Evolutionary conservation across 495 filamentous ascomycete species (phyloP), one percentile per base, ranked within the genome.

Genomic region (Bathelium albidoporum): DNA sequence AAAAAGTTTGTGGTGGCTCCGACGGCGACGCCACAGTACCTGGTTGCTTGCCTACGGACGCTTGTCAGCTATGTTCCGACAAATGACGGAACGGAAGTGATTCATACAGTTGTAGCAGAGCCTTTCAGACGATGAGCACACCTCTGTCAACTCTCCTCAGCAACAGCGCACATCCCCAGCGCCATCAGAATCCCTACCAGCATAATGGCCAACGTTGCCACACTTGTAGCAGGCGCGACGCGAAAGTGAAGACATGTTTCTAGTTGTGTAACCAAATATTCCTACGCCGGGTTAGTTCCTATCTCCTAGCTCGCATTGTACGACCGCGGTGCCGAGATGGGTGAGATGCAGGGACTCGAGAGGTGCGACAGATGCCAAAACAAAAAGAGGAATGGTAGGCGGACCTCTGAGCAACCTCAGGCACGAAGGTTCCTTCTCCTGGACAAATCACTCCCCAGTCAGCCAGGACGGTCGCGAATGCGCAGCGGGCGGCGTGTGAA

Each of bases 191-290:
- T 68, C 79, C 83, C 76, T 76, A 87, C 84, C 84, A 69, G 94
- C 94, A 75, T 95, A 97, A 80, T 99, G 94, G 76, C 94, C 94
- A 74, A 99, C 91, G 73, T 96, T 96, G 78, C 95, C 95, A 82
- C 95, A 99, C 81, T 99, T 99, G 84, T 97, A 99, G 85, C 95
- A 99, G 66, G 93, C 95, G 77, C 95, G 89, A 76, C 94, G 90
- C 74, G 91, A 93, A 73, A 97, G 83, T 70, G 95, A 95, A 80
- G 92, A 93, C 86, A 91, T 94, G 58, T 61, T 75, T 59, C 59
- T 49, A 9, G 3, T 55, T 55, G 49, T 55, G 49, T 29, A 55
- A 55, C 49, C 49, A 20, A 10, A 29, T 28, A 55, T 29, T 55
- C 49, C 49, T 55, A 55, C 20, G 14, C 22, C 49, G 7, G 49